Base-by-base conservation (phyloP, 2,329 filamentous ascomycete species). In the Cytospora paraplurivora region DNA sequence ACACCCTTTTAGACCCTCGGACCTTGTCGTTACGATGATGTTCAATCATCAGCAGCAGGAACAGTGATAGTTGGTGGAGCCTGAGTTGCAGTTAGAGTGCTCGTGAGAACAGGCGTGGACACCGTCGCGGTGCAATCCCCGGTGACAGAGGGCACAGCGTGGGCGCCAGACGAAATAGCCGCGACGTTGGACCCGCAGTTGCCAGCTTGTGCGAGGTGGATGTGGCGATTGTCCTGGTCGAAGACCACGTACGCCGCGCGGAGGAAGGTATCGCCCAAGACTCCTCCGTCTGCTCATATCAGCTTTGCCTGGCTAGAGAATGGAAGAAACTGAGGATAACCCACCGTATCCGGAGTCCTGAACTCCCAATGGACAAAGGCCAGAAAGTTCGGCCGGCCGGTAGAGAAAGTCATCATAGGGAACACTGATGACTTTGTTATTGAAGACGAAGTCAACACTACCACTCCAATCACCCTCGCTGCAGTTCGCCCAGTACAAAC, bases 401-500 rank as follows among this genome's bases (percentile, higher is more conserved):
- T 84, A 75, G 68, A 85, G 78, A 56, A 85, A 82, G 67, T 86
- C 82, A 64, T 72, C 73, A 17, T 81, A 73, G 4, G 79, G 72
- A 15, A 83, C 80, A 10, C 69, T 72, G 34, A 85, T 73, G 6
- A 71, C 71, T 66, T 76, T 78, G 59, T 68, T 62, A 27, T 74
- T 75, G 47, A 85, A 83, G 44, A 74, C 75, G 64, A 86, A 85
- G 68, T 82, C 76, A 58, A 85, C 73, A 12, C 75, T 78, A 13
- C 78, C 80, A 2, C 68, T 65, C 5, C 71, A 49, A 4, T 74
- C 58, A 10, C 76, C 75, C 41, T 76, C 68, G 1, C 68, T 64
- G 71, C 83, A 85, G 33, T 76, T 72, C 1, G 83, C 77, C 37
- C 70, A 72, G 68, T 77, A 85, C 59, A 77, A 79, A 34, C 80